Evolutionary conservation across 176 grass and related monocot genomes (phyloP).

Genomic region (Bothriochloa decipiens): DNA sequence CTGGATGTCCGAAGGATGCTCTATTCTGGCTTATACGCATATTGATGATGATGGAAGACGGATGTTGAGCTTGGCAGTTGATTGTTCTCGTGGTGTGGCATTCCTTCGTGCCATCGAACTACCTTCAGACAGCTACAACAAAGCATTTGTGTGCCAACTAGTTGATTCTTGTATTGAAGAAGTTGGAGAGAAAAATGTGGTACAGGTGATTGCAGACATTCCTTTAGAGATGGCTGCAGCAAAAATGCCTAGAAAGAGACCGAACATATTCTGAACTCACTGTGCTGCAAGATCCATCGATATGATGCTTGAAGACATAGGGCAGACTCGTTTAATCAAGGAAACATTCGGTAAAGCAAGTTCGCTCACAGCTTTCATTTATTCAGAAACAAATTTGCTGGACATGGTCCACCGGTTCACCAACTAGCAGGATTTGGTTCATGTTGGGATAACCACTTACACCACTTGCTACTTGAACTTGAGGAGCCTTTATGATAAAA

Average conservation of each 20-base stretch:
- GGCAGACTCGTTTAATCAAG: slow-evolving; percentile 4
- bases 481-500: too few species aligned
- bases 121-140: not conserved
- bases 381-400: not conserved
- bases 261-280: too few species aligned
- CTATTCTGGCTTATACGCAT: slow-evolving; percentile 13
- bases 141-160: not conserved
- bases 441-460: not conserved
- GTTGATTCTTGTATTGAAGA: slow-evolving; percentile 41
- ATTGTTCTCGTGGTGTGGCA: not conserved
- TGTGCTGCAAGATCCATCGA: not conserved
- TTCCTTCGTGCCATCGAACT: slow-evolving; percentile 22
- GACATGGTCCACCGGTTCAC: not conserved
- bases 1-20: slow-evolving; percentile 22
- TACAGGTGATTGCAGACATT: not conserved
- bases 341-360: not conserved
- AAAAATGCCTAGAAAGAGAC: not conserved
- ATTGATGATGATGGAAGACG: not conserved
- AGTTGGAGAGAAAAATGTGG: slow-evolving; percentile 27
- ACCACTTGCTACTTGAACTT: not conserved
- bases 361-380: slow-evolving; percentile 12
- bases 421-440: not conserved
- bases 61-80: slow-evolving; percentile 5
- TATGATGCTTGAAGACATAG: slow-evolving; percentile 18
- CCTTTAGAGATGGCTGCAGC: not conserved